Conservation (phyloP, 2,329 filamentous ascomycete species). For the Bretziella fagacearum region DNA sequence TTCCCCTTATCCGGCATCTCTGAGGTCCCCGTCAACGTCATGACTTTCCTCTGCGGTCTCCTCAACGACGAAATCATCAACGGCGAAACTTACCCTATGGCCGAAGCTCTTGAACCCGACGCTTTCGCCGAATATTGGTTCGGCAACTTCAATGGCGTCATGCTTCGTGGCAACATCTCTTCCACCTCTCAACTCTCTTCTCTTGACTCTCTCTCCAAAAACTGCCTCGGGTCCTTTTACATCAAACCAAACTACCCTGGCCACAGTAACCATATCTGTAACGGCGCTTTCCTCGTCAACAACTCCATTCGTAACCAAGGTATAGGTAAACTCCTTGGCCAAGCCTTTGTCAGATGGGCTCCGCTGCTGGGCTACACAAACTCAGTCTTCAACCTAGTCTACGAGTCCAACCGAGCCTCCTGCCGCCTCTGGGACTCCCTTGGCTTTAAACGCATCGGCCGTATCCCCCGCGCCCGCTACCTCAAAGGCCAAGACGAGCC, state of each 20-base stretch:
- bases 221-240: constrained; percentile 80
- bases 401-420: constrained; percentile 82
- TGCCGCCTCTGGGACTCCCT: constrained; percentile 85
- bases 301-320: constrained; percentile 56
- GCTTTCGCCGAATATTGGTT: constrained; percentile 78
- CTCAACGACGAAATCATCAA: constrained; percentile 82
- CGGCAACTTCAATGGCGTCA: constrained; percentile 73
- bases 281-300: constrained; percentile 63
- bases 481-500: constrained; percentile 50
- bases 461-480: constrained; percentile 55
- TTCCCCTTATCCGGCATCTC: constrained; percentile 41
- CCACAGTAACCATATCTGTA: constrained; percentile 79
- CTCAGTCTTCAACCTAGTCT: constrained; percentile 86
- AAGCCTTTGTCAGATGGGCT: constrained; percentile 62
- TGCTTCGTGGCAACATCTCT: constrained; percentile 63
- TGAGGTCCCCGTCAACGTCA: constrained; percentile 58
- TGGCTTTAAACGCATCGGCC: constrained; percentile 81
- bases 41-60: constrained; percentile 65
- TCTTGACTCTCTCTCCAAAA: constrained; percentile 52
- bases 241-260: constrained; percentile 91
- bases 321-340: constrained; percentile 59
- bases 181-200: constrained; percentile 22
- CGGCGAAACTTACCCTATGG: constrained; percentile 84
- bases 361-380: constrained; percentile 74
- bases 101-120: constrained; percentile 54